Percentiles rank a stretch among this genome's conserved stretches.
Evolutionary conservation across 345 rosid species (phyloP).

Genomic region (Clarkia xantiana): DNA sequence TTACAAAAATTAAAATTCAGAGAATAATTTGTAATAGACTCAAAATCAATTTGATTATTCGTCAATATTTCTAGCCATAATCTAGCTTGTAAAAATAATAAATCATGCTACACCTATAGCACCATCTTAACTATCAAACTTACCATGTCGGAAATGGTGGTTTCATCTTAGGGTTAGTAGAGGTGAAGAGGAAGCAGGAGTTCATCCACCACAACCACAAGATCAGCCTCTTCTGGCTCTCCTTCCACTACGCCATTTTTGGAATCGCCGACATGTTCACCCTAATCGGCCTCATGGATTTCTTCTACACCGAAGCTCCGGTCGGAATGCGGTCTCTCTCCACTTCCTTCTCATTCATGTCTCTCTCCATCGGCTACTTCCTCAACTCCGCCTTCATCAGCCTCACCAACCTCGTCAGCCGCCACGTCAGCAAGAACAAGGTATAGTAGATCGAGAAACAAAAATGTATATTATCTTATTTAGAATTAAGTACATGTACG

Average conservation of each 20-base stretch:
- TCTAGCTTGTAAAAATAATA: too few relatives aligned
- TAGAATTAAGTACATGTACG: too few relatives aligned
- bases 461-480: too few relatives aligned
- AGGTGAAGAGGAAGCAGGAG: slow-evolving; percentile 18
- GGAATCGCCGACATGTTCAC: slow-evolving; percentile 32
- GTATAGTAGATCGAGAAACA: too few relatives aligned
- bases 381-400: slow-evolving; percentile 15
- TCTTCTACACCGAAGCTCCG: slow-evolving; percentile 23
- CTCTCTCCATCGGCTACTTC: slow-evolving; percentile 22
- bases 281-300: slow-evolving; percentile 21
- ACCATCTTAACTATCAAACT: too few relatives aligned
- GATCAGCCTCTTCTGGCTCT: slow-evolving; percentile 24
- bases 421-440: not conserved
- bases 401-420: slow-evolving; percentile 11
- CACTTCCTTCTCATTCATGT: slow-evolving; percentile 20
- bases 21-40: too few relatives aligned
- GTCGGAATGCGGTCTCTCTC: slow-evolving; percentile 22
- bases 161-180: slow-evolving; percentile 17
- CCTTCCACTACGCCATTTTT: slow-evolving; percentile 18
- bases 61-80: too few relatives aligned
- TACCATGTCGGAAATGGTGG: too few relatives aligned
- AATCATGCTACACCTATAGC: too few relatives aligned
- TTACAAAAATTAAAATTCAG: too few relatives aligned
- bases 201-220: slow-evolving; percentile 6
- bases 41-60: too few relatives aligned